Conservation (phyloP, 306 rosid genomes). For the Potentilla sterilis region DNA sequence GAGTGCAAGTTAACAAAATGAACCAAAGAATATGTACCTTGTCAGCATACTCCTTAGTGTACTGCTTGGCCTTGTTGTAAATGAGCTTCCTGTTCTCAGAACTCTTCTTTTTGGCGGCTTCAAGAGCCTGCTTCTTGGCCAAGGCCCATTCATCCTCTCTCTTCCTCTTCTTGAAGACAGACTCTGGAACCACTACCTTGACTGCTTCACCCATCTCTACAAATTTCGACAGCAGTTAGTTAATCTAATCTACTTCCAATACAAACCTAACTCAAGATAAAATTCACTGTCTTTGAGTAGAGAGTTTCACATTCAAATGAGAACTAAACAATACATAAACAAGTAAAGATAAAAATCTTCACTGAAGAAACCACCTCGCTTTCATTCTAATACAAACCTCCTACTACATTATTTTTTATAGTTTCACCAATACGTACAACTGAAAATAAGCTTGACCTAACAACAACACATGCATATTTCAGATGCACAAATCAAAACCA, state of each 20-base stretch:
- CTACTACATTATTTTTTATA: too few relatives aligned
- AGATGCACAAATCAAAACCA: background rate
- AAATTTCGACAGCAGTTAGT: background rate
- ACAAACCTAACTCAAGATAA: background rate
- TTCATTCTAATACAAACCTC: too few relatives aligned
- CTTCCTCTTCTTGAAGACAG: constrained; percentile 75
- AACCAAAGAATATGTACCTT: constrained; percentile 36
- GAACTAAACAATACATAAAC: background rate
- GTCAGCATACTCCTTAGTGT: constrained; percentile 51
- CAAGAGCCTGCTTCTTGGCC: constrained; percentile 49
- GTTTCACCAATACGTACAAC: too few relatives aligned
- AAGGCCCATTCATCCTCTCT: constrained; percentile 81
- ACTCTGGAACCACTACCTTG: constrained; percentile 63
- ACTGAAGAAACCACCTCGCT: too few relatives aligned
- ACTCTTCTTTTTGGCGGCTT: constrained; percentile 59
- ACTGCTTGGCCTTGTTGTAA: constrained; percentile 63
- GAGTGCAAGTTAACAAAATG: background rate
- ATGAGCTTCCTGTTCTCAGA: constrained; percentile 64
- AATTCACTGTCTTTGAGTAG: too few relatives aligned
- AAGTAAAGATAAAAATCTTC: too few relatives aligned
- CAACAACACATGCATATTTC: too few relatives aligned
- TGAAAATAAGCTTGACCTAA: too few relatives aligned
- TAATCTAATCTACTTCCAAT: background rate
- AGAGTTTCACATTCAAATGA: background rate
- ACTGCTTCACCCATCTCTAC: constrained; percentile 61